A percentile compares a stretch with the other conserved stretches of the same genome.
These are phyloP conservation scores for Arachis hypogaea DNA, from an alignment of 306 rosid species.

Conservation along the genomic window DNA sequence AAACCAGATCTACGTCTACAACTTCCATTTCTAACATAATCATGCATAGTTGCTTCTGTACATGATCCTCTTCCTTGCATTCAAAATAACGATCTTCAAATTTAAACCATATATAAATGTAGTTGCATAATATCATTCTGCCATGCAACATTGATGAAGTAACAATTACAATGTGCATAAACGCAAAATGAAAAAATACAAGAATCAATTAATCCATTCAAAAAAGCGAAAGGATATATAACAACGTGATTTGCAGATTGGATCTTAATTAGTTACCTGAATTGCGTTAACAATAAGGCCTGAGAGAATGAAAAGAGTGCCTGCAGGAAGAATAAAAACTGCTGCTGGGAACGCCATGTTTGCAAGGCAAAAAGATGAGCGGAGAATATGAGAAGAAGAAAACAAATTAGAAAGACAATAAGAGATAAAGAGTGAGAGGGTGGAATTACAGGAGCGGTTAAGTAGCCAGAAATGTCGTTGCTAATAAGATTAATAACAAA, in stretches of 20 bases:
- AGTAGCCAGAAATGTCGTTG: slow-evolving; percentile 32
- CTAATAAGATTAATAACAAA: background rate
- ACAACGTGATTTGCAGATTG: background rate
- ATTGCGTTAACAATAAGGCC: slow-evolving; percentile 72
- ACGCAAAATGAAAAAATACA: background rate
- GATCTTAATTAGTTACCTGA: slow-evolving; percentile 54
- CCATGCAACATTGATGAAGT: background rate
- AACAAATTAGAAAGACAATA: background rate
- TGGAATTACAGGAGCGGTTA: slow-evolving; percentile 16
- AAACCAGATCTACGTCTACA: background rate
- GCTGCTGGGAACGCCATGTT: slow-evolving; percentile 78
- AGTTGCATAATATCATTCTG: background rate
- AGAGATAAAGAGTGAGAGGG: slow-evolving; percentile 3
- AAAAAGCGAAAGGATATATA: background rate
- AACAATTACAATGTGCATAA: background rate
- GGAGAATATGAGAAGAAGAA: background rate
- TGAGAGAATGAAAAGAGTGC: slow-evolving; percentile 71
- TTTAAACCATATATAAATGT: background rate
- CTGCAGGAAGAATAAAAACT: slow-evolving; percentile 66
- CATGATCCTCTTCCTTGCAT: background rate
- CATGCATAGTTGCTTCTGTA: background rate
- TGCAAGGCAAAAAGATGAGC: background rate
- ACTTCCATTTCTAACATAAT: background rate
- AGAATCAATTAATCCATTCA: background rate
- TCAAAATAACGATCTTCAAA: background rate